These are phyloP conservation scores for sunflower (Helianthus annuus) DNA, from an alignment of 129 eudicot species.

Conservation along the genomic window HanXRQr2.0-SUNRISE NC_035448.2:194868257-194868756, in stretches of 20 bases:
- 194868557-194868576: conserved; percentile 15
- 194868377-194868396: conserved; percentile 31
- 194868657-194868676: not conserved
- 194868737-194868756: not conserved
- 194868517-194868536: conserved; percentile 32
- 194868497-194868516: conserved; percentile 35
- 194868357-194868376: not conserved
- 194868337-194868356: conserved; percentile 4
- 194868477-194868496: conserved; percentile 60
- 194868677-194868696: not conserved
- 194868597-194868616: not conserved
- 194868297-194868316: conserved; percentile 49
- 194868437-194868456: conserved; percentile 54
- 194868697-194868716: conserved; percentile 15
- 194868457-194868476: conserved; percentile 67
- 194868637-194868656: conserved; percentile 15
- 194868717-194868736: conserved; percentile 5
- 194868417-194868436: conserved; percentile 54
- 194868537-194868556: conserved; percentile 15
- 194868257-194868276: conserved; percentile 53
- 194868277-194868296: conserved; percentile 53
- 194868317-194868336: not conserved
- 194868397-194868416: conserved; percentile 33
- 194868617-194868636: not conserved
- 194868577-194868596: conserved; percentile 33